phyloP scores from a whole-genome alignment of 2,329 filamentous ascomycete genomes.

The Penicillium brasilianum region DNA sequence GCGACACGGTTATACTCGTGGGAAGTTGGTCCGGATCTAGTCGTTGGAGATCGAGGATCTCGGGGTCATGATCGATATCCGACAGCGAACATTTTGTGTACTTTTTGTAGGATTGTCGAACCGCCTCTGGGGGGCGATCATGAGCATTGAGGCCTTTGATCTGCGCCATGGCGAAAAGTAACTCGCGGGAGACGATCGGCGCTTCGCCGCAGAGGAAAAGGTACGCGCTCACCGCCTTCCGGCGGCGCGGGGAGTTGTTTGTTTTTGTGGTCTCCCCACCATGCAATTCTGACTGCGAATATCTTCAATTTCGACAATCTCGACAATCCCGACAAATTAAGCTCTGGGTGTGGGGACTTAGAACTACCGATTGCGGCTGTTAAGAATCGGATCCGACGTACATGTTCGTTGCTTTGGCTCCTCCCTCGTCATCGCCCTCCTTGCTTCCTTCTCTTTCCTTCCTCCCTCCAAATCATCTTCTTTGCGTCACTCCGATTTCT shows the following conservation, averaged over 20 bases:
- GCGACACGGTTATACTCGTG: conserved; percentile 32
- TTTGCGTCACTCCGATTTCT: conserved; percentile 12
- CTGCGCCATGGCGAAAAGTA: conserved; percentile 35
- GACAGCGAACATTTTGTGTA: conserved; percentile 66
- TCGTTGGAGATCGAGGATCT: conserved; percentile 61
- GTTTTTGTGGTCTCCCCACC: conserved; percentile 40
- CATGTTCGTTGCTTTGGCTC: conserved; percentile 12
- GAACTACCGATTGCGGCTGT: conserved; percentile 15
- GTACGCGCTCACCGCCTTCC: conserved; percentile 39
- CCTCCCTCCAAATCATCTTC: conserved; percentile 11
- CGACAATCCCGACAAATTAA: conserved; percentile 8
- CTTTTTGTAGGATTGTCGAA: conserved; percentile 75
- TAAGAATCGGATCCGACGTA: conserved; percentile 4
- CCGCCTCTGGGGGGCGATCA: conserved; percentile 72
- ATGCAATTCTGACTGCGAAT: conserved; percentile 16
- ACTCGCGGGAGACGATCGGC: conserved; percentile 5
- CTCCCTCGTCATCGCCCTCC: conserved; percentile 19
- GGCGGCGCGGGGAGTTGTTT: conserved; percentile 42
- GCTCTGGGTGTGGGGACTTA: conserved; percentile 13
- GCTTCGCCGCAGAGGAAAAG: conserved; percentile 8
- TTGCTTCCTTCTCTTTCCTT: conserved; percentile 21
- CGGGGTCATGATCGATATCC: conserved; percentile 58
- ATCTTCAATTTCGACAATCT: conserved; percentile 16
- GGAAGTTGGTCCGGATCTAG: conserved; percentile 43
- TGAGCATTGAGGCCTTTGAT: conserved; percentile 69